Evolutionary conservation across 2,329 filamentous ascomycete species (phyloP).

Genomic region (Byssoonygena ceratinophila): DNA sequence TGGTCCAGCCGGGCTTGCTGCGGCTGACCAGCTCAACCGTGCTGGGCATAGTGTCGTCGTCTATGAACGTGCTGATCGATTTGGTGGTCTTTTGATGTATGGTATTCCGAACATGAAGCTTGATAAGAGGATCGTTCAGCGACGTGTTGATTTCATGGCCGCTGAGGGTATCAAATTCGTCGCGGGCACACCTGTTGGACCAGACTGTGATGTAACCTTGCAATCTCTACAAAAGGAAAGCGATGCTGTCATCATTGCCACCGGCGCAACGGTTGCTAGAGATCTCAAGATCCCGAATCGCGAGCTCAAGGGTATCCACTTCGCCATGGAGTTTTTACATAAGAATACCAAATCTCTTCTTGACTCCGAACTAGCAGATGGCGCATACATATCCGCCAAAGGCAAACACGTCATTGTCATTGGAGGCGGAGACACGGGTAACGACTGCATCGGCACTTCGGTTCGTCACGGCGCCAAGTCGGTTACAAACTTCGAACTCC

Average conservation of each 20-base stretch:
- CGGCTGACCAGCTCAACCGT: constrained; percentile 87
- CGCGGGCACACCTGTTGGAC: constrained; percentile 65
- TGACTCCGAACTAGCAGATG: constrained; percentile 76
- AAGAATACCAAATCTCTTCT: constrained; percentile 96
- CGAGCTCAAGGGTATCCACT: constrained; percentile 82
- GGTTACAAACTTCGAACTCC: constrained; percentile 89
- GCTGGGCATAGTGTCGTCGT: constrained; percentile 81
- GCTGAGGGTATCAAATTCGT: constrained; percentile 76
- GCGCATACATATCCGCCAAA: constrained; percentile 84
- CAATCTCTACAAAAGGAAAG: constrained; percentile 61
- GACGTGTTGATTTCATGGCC: constrained; percentile 89
- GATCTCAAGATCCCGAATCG: constrained; percentile 85
- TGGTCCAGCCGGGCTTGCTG: constrained; percentile 79
- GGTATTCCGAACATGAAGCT: constrained; percentile 99
- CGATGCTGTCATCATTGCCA: constrained; percentile 81
- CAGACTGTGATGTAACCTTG: constrained; percentile 57
- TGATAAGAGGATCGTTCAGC: constrained; percentile 93
- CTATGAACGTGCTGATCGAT: constrained; percentile 83
- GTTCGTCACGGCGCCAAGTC: constrained; percentile 92
- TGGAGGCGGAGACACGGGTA: constrained; percentile 93
- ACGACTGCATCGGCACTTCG: constrained; percentile 95
- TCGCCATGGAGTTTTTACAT: constrained; percentile 94
- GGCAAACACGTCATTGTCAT: constrained; percentile 94
- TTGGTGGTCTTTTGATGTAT: constrained; percentile 92
- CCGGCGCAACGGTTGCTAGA: constrained; percentile 83